Evolutionary conservation across 495 filamentous ascomycete species (phyloP).

Genomic region (Xylaria telfairii): DNA sequence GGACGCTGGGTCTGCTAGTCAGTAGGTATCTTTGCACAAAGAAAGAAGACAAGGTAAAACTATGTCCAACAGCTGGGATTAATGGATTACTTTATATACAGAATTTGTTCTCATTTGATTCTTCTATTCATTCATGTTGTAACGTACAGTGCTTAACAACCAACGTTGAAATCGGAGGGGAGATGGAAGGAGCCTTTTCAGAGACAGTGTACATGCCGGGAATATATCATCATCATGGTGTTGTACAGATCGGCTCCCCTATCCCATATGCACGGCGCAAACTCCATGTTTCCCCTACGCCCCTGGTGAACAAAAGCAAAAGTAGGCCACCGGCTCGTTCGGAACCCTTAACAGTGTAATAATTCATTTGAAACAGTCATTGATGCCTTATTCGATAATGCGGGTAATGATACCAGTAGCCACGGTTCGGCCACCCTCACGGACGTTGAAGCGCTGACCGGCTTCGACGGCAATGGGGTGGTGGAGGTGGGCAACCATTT

Average conservation of each 20-base stretch:
- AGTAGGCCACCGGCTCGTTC: conserved; percentile 32
- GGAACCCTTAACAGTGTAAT: conserved; percentile 25
- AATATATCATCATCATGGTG: conserved; percentile 32
- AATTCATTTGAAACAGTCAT: conserved; percentile 4
- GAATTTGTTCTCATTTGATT: conserved; percentile 14
- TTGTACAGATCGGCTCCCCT: conserved; percentile 27
- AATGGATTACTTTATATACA: not conserved
- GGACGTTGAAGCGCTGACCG: conserved; percentile 94
- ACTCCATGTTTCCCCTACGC: conserved; percentile 33
- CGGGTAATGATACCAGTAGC: conserved; percentile 90
- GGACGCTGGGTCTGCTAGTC: too few relatives aligned
- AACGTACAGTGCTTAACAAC: conserved; percentile 13
- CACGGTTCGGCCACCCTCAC: conserved; percentile 93
- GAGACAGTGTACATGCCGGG: conserved; percentile 32
- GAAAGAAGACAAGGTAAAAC: not conserved
- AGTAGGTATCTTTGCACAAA: not conserved
- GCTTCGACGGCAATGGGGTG: conserved; percentile 83
- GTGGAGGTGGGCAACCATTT: conserved; percentile 86
- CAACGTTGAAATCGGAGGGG: conserved; percentile 33
- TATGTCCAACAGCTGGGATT: not conserved
- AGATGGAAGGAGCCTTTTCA: conserved; percentile 36
- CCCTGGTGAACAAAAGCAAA: conserved; percentile 29
- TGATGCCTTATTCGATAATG: conserved; percentile 67
- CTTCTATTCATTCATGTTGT: conserved; percentile 27
- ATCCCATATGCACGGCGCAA: conserved; percentile 35